Conservation (phyloP, 2,329 filamentous ascomycete genomes). For the Beauveria medogensis region DNA sequence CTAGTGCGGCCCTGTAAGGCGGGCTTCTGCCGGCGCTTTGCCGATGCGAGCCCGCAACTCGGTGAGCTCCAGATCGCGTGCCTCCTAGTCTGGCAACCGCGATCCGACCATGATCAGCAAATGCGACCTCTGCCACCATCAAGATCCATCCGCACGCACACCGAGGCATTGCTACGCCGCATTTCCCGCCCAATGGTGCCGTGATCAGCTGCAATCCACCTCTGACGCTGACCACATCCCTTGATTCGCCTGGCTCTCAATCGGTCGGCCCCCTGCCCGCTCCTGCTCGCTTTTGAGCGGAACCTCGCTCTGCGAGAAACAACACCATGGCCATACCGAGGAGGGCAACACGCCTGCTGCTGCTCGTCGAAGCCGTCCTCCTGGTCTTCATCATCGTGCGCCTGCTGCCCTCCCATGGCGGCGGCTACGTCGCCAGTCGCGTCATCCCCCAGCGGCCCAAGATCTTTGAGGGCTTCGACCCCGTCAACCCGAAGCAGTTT, state of each 20-base stretch:
- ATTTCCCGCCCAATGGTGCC: conserved; percentile 2
- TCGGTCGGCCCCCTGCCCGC: not conserved
- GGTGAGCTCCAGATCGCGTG: not conserved
- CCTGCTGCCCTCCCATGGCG: conserved; percentile 14
- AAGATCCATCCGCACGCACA: conserved; percentile 1
- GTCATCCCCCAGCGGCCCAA: conserved; percentile 5
- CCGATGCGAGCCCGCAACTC: not conserved
- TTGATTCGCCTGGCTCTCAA: not conserved
- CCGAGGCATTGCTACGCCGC: not conserved
- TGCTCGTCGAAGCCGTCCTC: conserved; percentile 16
- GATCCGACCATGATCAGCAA: not conserved
- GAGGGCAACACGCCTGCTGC: conserved; percentile 17
- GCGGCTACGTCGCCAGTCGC: conserved; percentile 18
- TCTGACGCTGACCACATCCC: not conserved
- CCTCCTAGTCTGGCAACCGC: not conserved
- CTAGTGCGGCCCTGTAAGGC: not conserved
- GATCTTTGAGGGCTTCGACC: conserved; percentile 8
- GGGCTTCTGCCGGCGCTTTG: not conserved
- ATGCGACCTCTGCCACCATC: not conserved
- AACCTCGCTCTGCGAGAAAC: not conserved
- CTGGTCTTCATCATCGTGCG: conserved; percentile 18
- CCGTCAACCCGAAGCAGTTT: conserved; percentile 13
- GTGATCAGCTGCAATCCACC: not conserved
- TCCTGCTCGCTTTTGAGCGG: not conserved
- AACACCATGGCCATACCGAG: conserved; percentile 16